Evolutionary conservation across 352 stramenopile genomes (phyloP).

Genomic region (Pythium vanterpoolii): DNA sequence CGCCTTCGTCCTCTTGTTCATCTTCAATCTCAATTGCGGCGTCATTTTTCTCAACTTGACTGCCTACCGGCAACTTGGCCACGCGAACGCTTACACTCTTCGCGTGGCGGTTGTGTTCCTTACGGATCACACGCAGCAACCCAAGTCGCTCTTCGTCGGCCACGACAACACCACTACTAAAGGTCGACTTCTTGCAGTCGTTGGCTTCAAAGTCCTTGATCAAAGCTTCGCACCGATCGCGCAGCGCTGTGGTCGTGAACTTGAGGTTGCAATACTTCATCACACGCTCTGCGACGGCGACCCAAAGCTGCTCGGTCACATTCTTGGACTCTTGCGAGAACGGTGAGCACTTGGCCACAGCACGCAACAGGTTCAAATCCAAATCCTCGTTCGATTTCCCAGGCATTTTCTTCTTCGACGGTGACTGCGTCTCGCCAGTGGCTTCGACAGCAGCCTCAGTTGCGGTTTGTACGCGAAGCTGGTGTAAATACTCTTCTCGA

Average conservation of each 20-base stretch:
- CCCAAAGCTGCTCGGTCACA: not conserved
- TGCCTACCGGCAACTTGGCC: not conserved
- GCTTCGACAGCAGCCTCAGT: not conserved
- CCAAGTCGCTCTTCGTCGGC: slow-evolving; percentile 15
- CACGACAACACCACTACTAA: slow-evolving; percentile 9
- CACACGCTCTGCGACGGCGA: slow-evolving; percentile 5
- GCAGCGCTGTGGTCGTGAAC: slow-evolving; percentile 12
- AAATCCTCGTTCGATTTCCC: not conserved
- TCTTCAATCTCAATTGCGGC: slow-evolving; percentile 18
- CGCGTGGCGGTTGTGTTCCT: slow-evolving; percentile 6
- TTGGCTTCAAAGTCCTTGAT: slow-evolving; percentile 17
- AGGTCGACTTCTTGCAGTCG: slow-evolving; percentile 15
- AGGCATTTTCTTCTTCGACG: not conserved
- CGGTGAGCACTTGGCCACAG: slow-evolving; percentile 12
- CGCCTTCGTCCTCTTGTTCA: slow-evolving; percentile 1
- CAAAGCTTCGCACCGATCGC: slow-evolving; percentile 16
- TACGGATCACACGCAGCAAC: slow-evolving; percentile 15
- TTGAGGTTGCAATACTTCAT: slow-evolving; percentile 11
- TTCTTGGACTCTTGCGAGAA: slow-evolving; percentile 10
- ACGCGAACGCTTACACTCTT: not conserved
- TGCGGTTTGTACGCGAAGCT: slow-evolving; percentile 16
- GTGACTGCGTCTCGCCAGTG: not conserved
- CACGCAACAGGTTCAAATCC: slow-evolving; percentile 9
- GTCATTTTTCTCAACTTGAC: not conserved
- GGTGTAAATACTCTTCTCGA: slow-evolving; percentile 18